These are phyloP conservation scores for Pseudopyricularia cyperi DNA, from an alignment of 2,329 filamentous ascomycete genomes.

Conservation along the genomic window DNA sequence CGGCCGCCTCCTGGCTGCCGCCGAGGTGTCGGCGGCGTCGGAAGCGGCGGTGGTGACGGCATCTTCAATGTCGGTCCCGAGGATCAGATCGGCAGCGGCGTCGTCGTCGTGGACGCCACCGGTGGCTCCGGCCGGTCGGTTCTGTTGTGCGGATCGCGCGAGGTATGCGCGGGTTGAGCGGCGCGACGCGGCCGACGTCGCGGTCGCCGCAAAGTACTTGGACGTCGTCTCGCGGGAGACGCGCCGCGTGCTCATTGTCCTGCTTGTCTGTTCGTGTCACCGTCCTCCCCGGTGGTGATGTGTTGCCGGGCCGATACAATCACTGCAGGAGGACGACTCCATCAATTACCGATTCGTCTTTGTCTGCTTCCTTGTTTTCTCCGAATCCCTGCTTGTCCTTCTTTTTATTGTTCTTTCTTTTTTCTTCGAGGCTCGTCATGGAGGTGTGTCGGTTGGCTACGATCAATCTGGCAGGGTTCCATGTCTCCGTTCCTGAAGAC, in stretches of 20 bases:
- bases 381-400: too few species aligned
- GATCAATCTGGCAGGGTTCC: too few species aligned
- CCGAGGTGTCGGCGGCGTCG: constrained; percentile 3
- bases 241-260: constrained; percentile 41
- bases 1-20: neutral
- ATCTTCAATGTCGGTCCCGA: constrained; percentile 19
- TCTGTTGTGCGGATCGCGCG: constrained; percentile 29
- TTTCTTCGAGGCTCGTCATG: too few species aligned
- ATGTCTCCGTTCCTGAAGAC: too few species aligned
- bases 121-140: constrained; percentile 8
- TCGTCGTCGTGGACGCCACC: constrained; percentile 7
- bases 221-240: constrained; percentile 46
- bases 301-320: too few species aligned
- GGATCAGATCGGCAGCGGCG: constrained; percentile 4
- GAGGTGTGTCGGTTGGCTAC: too few species aligned
- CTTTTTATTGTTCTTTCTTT: too few species aligned
- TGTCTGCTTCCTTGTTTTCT: neutral
- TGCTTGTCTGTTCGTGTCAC: too few species aligned
- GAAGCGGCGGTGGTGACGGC: constrained; percentile 10
- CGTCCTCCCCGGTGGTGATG: too few species aligned
- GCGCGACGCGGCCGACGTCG: constrained; percentile 20
- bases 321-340: too few species aligned
- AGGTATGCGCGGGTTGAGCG: constrained; percentile 36
- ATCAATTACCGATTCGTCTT: too few species aligned
- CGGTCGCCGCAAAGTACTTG: constrained; percentile 30